These are phyloP conservation scores for Fusarium udum DNA, from an alignment of 2,329 filamentous ascomycete species.

Conservation along the genomic window DNA sequence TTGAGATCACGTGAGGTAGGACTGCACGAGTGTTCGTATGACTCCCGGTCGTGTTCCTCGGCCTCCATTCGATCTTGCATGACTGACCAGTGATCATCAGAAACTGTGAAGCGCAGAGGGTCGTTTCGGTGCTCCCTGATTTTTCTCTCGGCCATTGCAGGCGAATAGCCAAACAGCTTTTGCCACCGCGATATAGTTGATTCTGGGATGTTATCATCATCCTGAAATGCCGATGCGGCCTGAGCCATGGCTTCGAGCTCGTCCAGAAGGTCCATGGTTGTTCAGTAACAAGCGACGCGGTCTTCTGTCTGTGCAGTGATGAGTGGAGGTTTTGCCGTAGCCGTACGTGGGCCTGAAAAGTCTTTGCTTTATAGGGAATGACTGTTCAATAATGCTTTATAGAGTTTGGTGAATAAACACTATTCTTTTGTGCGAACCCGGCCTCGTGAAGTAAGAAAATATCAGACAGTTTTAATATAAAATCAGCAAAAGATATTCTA, in stretches of 20 bases:
- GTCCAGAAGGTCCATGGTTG: background rate
- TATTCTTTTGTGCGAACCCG: too few species aligned
- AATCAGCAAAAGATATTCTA: too few species aligned
- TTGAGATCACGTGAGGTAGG: background rate
- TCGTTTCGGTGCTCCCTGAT: background rate
- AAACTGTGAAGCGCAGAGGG: background rate
- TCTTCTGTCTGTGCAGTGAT: too few species aligned
- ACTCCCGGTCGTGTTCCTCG: background rate
- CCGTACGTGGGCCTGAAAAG: background rate
- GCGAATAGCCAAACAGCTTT: background rate
- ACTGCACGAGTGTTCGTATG: conserved; percentile 1
- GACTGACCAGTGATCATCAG: conserved; percentile 1
- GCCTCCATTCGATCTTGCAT: background rate
- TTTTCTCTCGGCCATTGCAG: background rate
- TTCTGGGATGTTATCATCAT: background rate
- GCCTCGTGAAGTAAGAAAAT: too few species aligned
- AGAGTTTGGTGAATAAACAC: too few species aligned
- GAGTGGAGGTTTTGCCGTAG: background rate
- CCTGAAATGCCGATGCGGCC: background rate
- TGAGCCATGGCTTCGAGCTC: conserved; percentile 2
- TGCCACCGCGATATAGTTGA: background rate
- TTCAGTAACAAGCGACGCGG: rapidly evolving
- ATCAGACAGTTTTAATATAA: too few species aligned
- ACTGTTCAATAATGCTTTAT: too few species aligned
- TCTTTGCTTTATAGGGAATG: background rate